phyloP scores from a whole-genome alignment of 1,284 basidiomycete species.

The Ustilago xerochloae region DNA sequence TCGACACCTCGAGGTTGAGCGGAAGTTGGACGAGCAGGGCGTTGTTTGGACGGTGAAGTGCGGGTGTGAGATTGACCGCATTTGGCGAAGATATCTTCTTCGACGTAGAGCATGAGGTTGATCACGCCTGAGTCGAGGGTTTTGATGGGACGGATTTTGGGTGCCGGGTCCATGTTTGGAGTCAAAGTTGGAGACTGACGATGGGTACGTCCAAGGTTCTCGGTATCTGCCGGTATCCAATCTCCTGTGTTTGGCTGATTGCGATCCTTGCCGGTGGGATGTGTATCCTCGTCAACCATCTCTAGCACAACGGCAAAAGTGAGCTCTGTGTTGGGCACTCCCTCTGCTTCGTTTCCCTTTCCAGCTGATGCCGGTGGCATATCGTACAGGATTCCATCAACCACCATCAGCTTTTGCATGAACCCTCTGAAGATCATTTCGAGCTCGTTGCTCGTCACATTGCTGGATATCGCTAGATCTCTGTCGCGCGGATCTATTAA shows the following conservation, averaged over 20 bases:
- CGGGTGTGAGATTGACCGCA: background rate
- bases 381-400: slow-evolving; percentile 77
- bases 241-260: slow-evolving; percentile 35
- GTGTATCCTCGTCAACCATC: slow-evolving; percentile 75
- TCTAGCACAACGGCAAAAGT: slow-evolving; percentile 87
- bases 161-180: background rate
- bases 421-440: slow-evolving; percentile 85
- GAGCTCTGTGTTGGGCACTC: slow-evolving; percentile 74
- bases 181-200: background rate
- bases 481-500: slow-evolving; percentile 76
- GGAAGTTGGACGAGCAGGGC: slow-evolving; percentile 9
- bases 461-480: slow-evolving; percentile 74
- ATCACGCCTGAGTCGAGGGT: slow-evolving; percentile 48
- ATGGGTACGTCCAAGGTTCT: slow-evolving; percentile 21
- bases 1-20: slow-evolving; percentile 24
- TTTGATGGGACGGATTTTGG: slow-evolving; percentile 48
- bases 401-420: slow-evolving; percentile 82
- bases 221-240: slow-evolving; percentile 45
- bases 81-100: slow-evolving; percentile 47
- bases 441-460: slow-evolving; percentile 76
- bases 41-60: background rate
- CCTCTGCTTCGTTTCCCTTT: slow-evolving; percentile 9
- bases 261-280: slow-evolving; percentile 16
- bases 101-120: slow-evolving; percentile 52
- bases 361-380: slow-evolving; percentile 10